These are phyloP conservation scores for Hymenoscyphus occultus DNA, from an alignment of 2,329 filamentous ascomycete genomes.

Conservation along the genomic window DNA sequence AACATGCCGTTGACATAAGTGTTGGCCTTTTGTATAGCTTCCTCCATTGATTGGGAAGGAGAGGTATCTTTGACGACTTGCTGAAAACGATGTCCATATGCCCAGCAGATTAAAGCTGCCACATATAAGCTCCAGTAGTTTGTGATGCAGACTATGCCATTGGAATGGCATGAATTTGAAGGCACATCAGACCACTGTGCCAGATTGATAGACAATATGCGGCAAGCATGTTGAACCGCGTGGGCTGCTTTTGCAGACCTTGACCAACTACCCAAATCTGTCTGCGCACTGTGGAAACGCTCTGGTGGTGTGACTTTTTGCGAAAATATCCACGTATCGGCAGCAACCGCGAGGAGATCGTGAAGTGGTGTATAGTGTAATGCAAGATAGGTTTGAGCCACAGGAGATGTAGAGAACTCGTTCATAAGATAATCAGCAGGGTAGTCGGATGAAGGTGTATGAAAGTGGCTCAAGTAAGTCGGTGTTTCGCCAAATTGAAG, in stretches of 20 bases:
- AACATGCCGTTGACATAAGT: constrained; percentile 42
- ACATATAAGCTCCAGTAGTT: constrained; percentile 57
- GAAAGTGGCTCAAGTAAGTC: constrained; percentile 34
- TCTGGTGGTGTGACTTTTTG: constrained; percentile 48
- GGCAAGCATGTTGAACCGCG: constrained; percentile 50
- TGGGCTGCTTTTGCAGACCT: constrained; percentile 45
- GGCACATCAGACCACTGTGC: constrained; percentile 24
- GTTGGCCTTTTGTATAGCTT: constrained; percentile 28
- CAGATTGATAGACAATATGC: constrained; percentile 49
- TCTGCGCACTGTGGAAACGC: constrained; percentile 47
- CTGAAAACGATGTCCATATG: constrained; percentile 43
- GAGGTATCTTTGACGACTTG: constrained; percentile 4
- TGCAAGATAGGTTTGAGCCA: constrained; percentile 54
- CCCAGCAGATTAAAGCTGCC: constrained; percentile 59
- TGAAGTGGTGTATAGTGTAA: constrained; percentile 57
- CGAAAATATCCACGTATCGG: constrained; percentile 57
- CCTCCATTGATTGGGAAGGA: constrained; percentile 15
- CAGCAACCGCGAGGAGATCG: constrained; percentile 55
- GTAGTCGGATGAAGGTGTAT: constrained; percentile 16
- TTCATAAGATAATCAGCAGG: constrained; percentile 22
- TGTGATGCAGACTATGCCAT: constrained; percentile 36
- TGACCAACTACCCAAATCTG: constrained; percentile 46
- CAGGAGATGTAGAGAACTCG: constrained; percentile 46
- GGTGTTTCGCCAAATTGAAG: constrained; percentile 28
- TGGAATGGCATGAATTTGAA: constrained; percentile 20